Percentiles rank a stretch among this genome's conserved stretches.
Conservation (phyloP, 352 stramenopile genomes). For the Globisporangium irregulare region DNA sequence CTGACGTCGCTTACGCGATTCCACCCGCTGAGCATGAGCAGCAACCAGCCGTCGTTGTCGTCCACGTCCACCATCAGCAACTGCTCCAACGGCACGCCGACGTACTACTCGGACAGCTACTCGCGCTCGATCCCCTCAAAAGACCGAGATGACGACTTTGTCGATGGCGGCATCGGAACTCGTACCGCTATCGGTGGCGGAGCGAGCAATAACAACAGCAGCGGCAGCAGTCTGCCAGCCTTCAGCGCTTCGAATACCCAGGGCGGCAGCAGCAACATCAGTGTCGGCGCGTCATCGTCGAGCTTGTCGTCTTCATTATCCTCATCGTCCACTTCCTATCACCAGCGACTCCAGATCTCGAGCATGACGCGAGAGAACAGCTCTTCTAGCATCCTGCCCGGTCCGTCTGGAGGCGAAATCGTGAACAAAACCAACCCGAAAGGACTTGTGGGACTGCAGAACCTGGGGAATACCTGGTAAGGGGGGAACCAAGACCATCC, state of each 20-base stretch:
- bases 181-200: background rate
- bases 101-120: constrained; percentile 19
- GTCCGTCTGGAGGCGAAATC: constrained; percentile 6
- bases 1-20: constrained; percentile 52
- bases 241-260: constrained; percentile 14
- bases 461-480: constrained; percentile 80
- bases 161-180: background rate
- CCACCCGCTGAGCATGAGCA: constrained; percentile 20
- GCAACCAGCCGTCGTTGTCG: constrained; percentile 24
- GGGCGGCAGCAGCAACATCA: constrained; percentile 12
- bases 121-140: constrained; percentile 12
- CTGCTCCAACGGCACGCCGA: constrained; percentile 1
- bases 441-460: constrained; percentile 65
- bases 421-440: constrained; percentile 31
- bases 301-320: background rate
- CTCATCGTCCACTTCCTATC: constrained; percentile 6
- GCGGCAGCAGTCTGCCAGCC: constrained; percentile 19
- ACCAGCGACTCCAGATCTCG: constrained; percentile 15
- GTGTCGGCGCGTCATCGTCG: background rate
- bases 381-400: constrained; percentile 7
- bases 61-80: background rate
- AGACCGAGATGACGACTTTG: constrained; percentile 19
- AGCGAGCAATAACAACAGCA: constrained; percentile 1
- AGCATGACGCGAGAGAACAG: constrained; percentile 10
- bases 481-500: background rate